Percentiles rank a stretch among this genome's conserved stretches.
phyloP scores from a whole-genome alignment of 2,329 filamentous ascomycete species.

The Ophiostoma ulmi region DNA sequence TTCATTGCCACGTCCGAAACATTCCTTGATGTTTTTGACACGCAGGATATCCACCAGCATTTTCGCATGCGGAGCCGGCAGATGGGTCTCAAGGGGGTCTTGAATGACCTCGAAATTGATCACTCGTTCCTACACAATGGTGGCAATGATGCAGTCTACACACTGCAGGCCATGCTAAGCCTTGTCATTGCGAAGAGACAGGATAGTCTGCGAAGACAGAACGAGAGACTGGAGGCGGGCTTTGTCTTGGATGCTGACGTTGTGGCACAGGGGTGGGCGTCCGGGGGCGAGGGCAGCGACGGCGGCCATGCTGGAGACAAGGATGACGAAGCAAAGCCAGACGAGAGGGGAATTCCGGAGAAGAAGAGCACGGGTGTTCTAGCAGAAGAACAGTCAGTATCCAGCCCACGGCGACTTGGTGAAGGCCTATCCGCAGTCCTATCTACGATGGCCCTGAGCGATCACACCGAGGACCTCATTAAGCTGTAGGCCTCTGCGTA shows the following conservation, averaged over 20 bases:
- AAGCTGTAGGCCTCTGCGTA: not conserved
- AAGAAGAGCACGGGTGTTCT: not conserved
- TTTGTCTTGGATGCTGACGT: not conserved
- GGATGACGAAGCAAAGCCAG: not conserved
- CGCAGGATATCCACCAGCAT: constrained; percentile 62
- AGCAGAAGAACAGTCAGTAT: not conserved
- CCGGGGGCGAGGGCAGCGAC: constrained; percentile 34
- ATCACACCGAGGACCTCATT: constrained; percentile 18
- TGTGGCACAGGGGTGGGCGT: constrained; percentile 32
- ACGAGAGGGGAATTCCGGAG: not conserved
- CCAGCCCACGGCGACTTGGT: not conserved
- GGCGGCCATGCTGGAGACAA: constrained; percentile 28
- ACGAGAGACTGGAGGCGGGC: constrained; percentile 8
- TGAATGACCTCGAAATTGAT: constrained; percentile 58
- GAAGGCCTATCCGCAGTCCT: not conserved
- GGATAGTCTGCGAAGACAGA: constrained; percentile 28
- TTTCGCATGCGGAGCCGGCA: constrained; percentile 50
- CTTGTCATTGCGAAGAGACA: constrained; percentile 44
- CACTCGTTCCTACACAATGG: constrained; percentile 74
- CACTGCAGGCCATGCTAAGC: constrained; percentile 65
- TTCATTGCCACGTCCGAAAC: constrained; percentile 54
- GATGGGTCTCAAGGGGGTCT: constrained; percentile 55
- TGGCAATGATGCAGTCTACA: constrained; percentile 80
- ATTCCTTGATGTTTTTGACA: constrained; percentile 66
- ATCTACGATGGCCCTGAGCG: not conserved